Evolutionary conservation across 2,329 filamentous ascomycete genomes (phyloP), one percentile per base, ranked within the genome.

Genomic region (Trichoderma aggressivum): DNA sequence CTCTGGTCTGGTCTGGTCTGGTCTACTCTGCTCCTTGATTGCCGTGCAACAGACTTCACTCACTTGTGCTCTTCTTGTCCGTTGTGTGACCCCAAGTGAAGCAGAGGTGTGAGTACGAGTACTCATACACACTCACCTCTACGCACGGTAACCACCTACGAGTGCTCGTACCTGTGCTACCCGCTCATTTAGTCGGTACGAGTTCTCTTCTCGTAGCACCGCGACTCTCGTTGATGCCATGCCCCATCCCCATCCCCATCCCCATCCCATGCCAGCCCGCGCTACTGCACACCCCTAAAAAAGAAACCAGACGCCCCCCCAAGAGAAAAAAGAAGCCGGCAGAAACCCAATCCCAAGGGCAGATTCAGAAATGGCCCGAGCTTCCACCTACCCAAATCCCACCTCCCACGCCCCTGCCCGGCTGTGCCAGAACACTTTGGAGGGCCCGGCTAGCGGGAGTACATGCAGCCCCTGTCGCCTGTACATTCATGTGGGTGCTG

Each of bases 391-490:
- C 8, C 39, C n/a, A 50, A n/a, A n/a, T 59, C 16, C 55, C 60
- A 50, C 39, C 60, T 30, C 55, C 43, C 53, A 28, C 53, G 53
- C 65, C 65, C 62, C 47, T 65, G 30, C 28, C 62, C 62, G 43
- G 62, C 62, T 65, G 62, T 34, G 50, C 55, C 47, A 50, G 65
- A n/a, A 47, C 36, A 68, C 24, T 58, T 24, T 32, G 14, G n/a
- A 39, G 24, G 16, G 30, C 39, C 53, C 18, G 34, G 65, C 65
- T 68, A 68, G 36, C 28, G 55, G 55, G 18, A 59, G 55, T 34
- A 68, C 67, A 39, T 62, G 67, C 58, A 62, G 34, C 58, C 67
- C 67, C 58, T 62, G 66, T 61, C 43, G 39, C 66, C 50, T 70
- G 58, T 70, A 70, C n/a, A n/a, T n/a, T n/a, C 58, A 30, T 60